Percentiles rank a stretch among this genome's conserved stretches.
Evolutionary conservation across 2,329 filamentous ascomycete genomes (phyloP).

Genomic region (Stemphylium vesicarium): DNA sequence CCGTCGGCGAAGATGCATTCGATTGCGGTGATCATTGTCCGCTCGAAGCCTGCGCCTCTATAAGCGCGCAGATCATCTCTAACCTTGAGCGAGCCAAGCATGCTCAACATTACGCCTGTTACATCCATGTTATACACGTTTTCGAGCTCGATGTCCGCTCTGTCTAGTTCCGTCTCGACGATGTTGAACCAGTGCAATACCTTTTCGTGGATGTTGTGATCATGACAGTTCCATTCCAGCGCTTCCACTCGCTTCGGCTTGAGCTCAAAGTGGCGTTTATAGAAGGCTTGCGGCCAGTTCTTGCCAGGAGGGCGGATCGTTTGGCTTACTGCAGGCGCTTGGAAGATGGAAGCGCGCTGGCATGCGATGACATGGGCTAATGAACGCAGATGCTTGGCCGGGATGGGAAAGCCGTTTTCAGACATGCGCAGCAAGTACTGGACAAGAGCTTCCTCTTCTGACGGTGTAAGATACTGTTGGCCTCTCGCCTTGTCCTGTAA

Average conservation of each 20-base stretch:
- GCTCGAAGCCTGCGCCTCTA: conserved; percentile 29
- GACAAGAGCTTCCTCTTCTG: background rate
- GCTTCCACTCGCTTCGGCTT: conserved; percentile 19
- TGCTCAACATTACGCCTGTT: background rate
- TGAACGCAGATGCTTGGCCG: background rate
- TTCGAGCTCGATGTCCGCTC: conserved; percentile 20
- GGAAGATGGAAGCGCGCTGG: background rate
- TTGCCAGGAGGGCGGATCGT: conserved; percentile 11
- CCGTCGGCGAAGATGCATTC: conserved; percentile 25
- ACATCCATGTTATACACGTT: conserved; percentile 30
- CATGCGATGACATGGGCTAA: background rate
- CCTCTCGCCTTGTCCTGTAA: background rate
- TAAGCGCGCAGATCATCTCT: conserved; percentile 22
- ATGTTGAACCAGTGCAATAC: conserved; percentile 31
- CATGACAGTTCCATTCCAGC: conserved; percentile 30
- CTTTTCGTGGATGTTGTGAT: conserved; percentile 25
- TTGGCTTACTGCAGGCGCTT: background rate
- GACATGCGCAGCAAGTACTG: background rate
- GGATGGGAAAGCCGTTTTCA: background rate
- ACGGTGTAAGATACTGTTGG: background rate
- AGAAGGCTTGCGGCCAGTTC: conserved; percentile 24
- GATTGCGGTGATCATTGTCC: conserved; percentile 27
- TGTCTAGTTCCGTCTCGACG: conserved; percentile 4
- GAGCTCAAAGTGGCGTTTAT: conserved; percentile 21
- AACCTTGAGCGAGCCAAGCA: conserved; percentile 23